Evolutionary conservation across 352 stramenopile genomes (phyloP).

Genomic region (Pythium biforme): DNA sequence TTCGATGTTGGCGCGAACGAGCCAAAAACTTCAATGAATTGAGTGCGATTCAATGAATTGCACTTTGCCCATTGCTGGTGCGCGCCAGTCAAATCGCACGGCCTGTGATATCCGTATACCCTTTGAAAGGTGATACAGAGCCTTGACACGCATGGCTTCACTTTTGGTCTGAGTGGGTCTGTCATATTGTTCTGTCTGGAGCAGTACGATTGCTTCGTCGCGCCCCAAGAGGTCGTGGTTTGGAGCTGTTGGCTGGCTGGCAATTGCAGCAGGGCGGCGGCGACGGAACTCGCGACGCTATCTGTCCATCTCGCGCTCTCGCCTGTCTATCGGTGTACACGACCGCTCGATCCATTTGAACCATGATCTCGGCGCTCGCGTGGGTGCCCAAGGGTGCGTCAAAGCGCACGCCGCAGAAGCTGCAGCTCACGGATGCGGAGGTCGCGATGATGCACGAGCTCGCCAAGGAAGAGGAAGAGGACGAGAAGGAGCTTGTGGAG

Average conservation of each 20-base stretch:
- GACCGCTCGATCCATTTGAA: not conserved
- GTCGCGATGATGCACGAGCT: slow-evolving; percentile 78
- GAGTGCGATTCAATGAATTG: slow-evolving; percentile 33
- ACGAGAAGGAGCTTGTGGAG: slow-evolving; percentile 40
- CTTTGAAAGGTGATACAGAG: slow-evolving; percentile 14
- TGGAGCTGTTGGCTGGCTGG: slow-evolving; percentile 23
- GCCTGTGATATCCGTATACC: slow-evolving; percentile 9
- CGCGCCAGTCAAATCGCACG: slow-evolving; percentile 23
- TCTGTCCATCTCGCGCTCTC: not conserved
- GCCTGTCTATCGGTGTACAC: not conserved
- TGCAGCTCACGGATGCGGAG: slow-evolving; percentile 83
- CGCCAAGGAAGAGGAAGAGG: slow-evolving; percentile 66
- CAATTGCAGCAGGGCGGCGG: slow-evolving; percentile 6
- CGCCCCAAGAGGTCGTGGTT: slow-evolving; percentile 20
- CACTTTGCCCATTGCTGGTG: not conserved
- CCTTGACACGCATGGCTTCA: slow-evolving; percentile 27
- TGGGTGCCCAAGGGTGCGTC: slow-evolving; percentile 58
- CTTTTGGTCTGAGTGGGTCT: not conserved
- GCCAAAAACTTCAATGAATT: slow-evolving; percentile 27
- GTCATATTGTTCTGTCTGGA: slow-evolving; percentile 21
- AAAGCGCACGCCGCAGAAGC: slow-evolving; percentile 75
- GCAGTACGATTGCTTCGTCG: slow-evolving; percentile 9
- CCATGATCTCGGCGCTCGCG: slow-evolving; percentile 60
- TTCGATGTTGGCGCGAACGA: not conserved
- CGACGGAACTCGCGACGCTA: no score